Evolutionary conservation across 352 stramenopile species (phyloP).

Genomic region (Phytophthora sansomeana): DNA sequence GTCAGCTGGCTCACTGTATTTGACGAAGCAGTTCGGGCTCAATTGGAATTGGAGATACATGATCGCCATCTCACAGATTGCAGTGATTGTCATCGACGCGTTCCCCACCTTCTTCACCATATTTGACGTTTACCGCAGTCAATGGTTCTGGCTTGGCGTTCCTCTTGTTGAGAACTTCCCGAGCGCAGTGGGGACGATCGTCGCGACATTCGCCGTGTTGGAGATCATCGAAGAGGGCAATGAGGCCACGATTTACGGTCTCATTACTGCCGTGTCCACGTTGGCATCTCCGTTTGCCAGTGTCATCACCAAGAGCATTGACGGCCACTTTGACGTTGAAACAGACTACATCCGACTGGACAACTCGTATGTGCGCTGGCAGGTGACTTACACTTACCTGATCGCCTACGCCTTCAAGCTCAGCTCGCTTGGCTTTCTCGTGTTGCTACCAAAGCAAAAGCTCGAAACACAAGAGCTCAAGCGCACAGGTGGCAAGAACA

Average conservation of each 20-base stretch:
- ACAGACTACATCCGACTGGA: slow-evolving; percentile 34
- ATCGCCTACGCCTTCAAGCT: slow-evolving; percentile 45
- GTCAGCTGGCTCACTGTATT: slow-evolving; percentile 19
- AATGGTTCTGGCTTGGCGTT: slow-evolving; percentile 41
- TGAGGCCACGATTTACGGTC: slow-evolving; percentile 44
- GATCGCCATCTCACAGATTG: slow-evolving; percentile 34
- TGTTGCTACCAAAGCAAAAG: slow-evolving; percentile 41
- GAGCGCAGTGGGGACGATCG: slow-evolving; percentile 27
- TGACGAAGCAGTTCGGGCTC: slow-evolving; percentile 36
- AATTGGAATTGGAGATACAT: slow-evolving; percentile 46
- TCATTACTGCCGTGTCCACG: slow-evolving; percentile 41
- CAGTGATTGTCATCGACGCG: slow-evolving; percentile 36
- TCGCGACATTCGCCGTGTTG: slow-evolving; percentile 38
- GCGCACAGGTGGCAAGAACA: slow-evolving; percentile 32
- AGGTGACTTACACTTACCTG: slow-evolving; percentile 44
- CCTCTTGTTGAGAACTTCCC: slow-evolving; percentile 39
- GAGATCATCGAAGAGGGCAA: slow-evolving; percentile 46
- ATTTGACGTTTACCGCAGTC: slow-evolving; percentile 33
- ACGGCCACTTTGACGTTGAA: slow-evolving; percentile 32
- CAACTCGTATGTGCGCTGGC: slow-evolving; percentile 35
- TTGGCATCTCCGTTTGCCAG: slow-evolving; percentile 40
- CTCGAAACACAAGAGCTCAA: slow-evolving; percentile 34
- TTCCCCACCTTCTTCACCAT: slow-evolving; percentile 42
- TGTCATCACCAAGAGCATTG: slow-evolving; percentile 38
- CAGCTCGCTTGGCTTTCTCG: slow-evolving; percentile 32